A percentile compares a stretch with the other conserved stretches of the same genome.
phyloP scores from a whole-genome alignment of 345 rosid genomes.

The Syzygium oleosum region DNA sequence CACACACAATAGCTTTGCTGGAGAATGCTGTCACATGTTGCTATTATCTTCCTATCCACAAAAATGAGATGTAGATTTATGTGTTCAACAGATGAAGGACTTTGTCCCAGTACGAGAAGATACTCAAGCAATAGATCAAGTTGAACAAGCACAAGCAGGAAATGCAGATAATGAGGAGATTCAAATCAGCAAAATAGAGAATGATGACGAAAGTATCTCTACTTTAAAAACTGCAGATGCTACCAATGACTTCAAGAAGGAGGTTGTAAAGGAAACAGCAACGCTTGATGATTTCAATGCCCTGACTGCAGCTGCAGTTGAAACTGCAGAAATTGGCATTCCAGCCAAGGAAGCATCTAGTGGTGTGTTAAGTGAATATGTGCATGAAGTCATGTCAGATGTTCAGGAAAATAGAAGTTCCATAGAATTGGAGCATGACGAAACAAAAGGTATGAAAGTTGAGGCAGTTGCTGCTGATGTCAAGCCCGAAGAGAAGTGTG shows the following conservation, averaged over 20 bases:
- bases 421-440: not conserved
- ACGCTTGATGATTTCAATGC: not conserved
- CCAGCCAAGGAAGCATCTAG: not conserved
- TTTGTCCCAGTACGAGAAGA: not conserved
- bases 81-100: not conserved
- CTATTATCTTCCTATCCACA: not conserved
- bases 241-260: not conserved
- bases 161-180: not conserved
- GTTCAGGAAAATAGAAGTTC: not conserved
- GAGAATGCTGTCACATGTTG: not conserved
- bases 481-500: not conserved
- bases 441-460: not conserved
- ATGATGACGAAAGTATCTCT: not conserved
- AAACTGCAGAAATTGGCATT: not conserved
- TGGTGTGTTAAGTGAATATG: not conserved
- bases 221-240: not conserved
- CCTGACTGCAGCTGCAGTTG: not conserved
- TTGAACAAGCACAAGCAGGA: not conserved
- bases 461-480: not conserved
- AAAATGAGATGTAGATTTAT: not conserved
- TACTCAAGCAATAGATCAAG: not conserved
- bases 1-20: not conserved
- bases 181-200: not conserved
- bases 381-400: not conserved
- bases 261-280: not conserved